These are phyloP conservation scores for Fraxinus sp. DNA, from an alignment of 305 asterid genomes.

Conservation along the genomic window DNA sequence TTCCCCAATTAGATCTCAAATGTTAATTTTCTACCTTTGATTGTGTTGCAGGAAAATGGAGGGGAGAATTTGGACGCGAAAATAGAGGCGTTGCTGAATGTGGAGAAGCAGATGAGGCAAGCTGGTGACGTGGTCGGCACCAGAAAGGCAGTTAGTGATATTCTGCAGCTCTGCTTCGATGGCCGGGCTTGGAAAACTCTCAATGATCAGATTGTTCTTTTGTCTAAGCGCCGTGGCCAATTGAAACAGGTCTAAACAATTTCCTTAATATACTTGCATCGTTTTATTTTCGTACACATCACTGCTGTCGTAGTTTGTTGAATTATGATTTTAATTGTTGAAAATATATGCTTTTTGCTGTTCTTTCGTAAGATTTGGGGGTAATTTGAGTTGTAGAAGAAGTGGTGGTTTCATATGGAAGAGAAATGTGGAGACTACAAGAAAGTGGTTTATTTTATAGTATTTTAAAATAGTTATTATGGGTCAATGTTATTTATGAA, in stretches of 20 bases:
- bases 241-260: constrained; percentile 63
- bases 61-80: constrained; percentile 68
- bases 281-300: not conserved
- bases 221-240: constrained; percentile 98
- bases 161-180: constrained; percentile 83
- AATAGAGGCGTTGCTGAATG: constrained; percentile 76
- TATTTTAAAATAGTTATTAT: not conserved
- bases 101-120: constrained; percentile 96
- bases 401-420: not conserved
- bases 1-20: constrained; percentile 26
- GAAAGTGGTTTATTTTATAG: not conserved
- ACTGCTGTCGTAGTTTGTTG: not conserved
- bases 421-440: not conserved
- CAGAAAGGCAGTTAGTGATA: constrained; percentile 78
- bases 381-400: not conserved
- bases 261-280: not conserved
- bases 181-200: constrained; percentile 86
- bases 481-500: not conserved
- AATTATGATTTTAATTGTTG: constrained; percentile 10
- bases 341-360: not conserved
- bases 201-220: constrained; percentile 80
- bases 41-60: constrained; percentile 59
- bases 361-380: not conserved
- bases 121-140: constrained; percentile 84
- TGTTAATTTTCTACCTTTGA: not conserved